These are phyloP conservation scores for Huntiella decipiens DNA, from an alignment of 2,329 filamentous ascomycete genomes.

Conservation along the genomic window DNA sequence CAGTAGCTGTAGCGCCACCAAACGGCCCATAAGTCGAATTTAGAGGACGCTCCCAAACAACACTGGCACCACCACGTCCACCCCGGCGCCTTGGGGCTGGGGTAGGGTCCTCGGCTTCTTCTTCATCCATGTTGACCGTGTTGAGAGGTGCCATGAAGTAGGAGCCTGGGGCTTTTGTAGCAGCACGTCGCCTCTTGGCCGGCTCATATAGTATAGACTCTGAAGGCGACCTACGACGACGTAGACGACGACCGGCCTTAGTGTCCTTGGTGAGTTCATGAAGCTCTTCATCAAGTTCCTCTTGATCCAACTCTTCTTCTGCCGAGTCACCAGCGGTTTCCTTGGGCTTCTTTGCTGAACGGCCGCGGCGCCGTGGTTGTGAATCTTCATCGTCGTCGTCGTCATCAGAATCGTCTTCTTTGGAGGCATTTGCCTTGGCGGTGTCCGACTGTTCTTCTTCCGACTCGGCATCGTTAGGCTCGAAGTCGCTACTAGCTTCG, in stretches of 20 bases:
- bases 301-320: constrained; percentile 36
- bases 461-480: constrained; percentile 36
- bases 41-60: constrained; percentile 56
- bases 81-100: constrained; percentile 52
- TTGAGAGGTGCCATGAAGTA: constrained; percentile 66
- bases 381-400: constrained; percentile 21
- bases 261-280: constrained; percentile 40
- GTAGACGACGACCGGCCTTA: constrained; percentile 27
- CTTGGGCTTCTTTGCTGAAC: constrained; percentile 23
- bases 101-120: constrained; percentile 47
- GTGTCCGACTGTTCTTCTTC: constrained; percentile 37
- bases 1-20: constrained; percentile 59
- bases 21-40: constrained; percentile 89
- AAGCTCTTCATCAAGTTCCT: constrained; percentile 47
- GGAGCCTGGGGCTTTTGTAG: constrained; percentile 47
- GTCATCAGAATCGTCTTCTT: constrained; percentile 19
- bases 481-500: constrained; percentile 42
- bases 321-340: constrained; percentile 26
- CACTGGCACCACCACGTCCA: constrained; percentile 38
- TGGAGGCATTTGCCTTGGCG: constrained; percentile 24
- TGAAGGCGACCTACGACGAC: constrained; percentile 23
- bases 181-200: constrained; percentile 31
- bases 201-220: constrained; percentile 37
- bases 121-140: constrained; percentile 45
- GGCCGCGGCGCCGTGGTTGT: constrained; percentile 25